Evolutionary conservation across 2,329 filamentous ascomycete species (phyloP), one percentile per base, ranked within the genome.

Genomic region (Colletotrichum sp.): DNA sequence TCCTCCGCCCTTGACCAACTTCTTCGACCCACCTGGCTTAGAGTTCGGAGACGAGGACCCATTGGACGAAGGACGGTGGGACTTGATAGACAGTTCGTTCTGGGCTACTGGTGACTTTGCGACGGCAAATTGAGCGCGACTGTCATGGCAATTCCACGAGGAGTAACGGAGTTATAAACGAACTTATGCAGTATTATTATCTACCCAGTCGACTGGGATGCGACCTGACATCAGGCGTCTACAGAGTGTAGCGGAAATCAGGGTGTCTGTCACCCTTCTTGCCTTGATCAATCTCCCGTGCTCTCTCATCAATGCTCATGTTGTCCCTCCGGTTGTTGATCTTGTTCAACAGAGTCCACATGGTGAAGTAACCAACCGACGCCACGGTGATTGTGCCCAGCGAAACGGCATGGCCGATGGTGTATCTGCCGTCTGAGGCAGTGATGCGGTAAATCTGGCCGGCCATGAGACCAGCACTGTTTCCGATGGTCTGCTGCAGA

Each of bases 401-500:
- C 14, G 74, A 76, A 10, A 76, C 71, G 9, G 74, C 70, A n/a
- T 76, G 70, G 0, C 74, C 74, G 26, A 76, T 70, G 4, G 71
- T 76, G 59, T 76, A 76, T 8, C 74, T 21, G 6, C 70, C 70
- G 34, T 73, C 74, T 14, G 64, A 36, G 1, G 74, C 58, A 2
- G 73, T 76, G 59, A 74, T 74, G 48, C 70, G 71, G 71, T 76
- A 85, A 30, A 85, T 83, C 76, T 85, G 84, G 7, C 83, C 82
- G 10, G 83, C 80, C 21, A 88, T 85, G 30, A 88, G 83, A 14
- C 87, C 87, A 2, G 87, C 87, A 5, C 83, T 83, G 71, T 89
- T 89, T 9, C 85, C 87, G 7, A 76, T 59, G 8, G 75, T 73
- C 58, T 76, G 74, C 24, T 77, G 66, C 5, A 87, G 77, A 9